Conservation (phyloP, 2,329 filamentous ascomycete genomes). For the Calonectria pseudoturangicola region DNA sequence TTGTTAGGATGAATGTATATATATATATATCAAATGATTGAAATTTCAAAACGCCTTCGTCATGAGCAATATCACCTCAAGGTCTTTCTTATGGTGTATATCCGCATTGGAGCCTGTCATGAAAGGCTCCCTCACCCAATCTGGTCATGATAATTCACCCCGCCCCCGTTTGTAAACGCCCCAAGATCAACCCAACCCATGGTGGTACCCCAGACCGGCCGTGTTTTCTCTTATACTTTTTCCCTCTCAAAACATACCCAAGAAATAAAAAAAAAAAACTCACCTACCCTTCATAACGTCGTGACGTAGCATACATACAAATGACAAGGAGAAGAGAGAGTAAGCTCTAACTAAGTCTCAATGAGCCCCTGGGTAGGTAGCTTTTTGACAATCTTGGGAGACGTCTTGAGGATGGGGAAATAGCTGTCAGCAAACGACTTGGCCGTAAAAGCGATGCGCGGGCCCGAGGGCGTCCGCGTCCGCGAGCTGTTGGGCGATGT, state of each 20-base stretch:
- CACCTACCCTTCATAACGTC: conserved; percentile 45
- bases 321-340: conserved; percentile 16
- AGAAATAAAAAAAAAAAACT: background rate
- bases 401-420: conserved; percentile 61
- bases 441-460: conserved; percentile 57
- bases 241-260: background rate
- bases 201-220: conserved; percentile 38
- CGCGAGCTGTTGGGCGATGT: conserved; percentile 68
- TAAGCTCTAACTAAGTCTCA: conserved; percentile 46
- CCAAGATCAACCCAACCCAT: background rate
- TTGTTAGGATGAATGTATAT: background rate
- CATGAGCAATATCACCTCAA: conserved; percentile 9
- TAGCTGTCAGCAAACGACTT: conserved; percentile 62
- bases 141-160: conserved; percentile 23
- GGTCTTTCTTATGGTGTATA: conserved; percentile 16
- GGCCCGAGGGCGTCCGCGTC: conserved; percentile 68
- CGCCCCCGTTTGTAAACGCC: conserved; percentile 23
- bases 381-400: conserved; percentile 59
- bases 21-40: background rate
- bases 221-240: conserved; percentile 31
- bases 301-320: conserved; percentile 43
- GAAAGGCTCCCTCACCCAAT: conserved; percentile 2
- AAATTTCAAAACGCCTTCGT: conserved; percentile 27
- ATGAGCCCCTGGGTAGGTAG: conserved; percentile 44
- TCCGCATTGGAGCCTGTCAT: conserved; percentile 3